Base-by-base conservation (phyloP, 2,329 filamentous ascomycete species). In the Cryphonectria carpinicola region DNA sequence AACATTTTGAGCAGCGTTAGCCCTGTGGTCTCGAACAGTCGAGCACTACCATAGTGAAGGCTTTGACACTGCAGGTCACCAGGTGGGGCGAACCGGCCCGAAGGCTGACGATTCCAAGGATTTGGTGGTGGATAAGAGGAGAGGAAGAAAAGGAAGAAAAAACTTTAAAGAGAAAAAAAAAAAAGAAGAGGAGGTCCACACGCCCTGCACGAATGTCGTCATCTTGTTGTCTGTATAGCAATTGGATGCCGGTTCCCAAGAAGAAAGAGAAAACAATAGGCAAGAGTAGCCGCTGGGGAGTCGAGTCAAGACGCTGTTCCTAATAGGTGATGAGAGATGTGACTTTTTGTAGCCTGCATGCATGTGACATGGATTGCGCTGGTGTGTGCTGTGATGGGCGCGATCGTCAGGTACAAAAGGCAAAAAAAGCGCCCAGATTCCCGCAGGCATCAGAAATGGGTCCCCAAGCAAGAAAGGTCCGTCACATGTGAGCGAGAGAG, bases 331-430 rank as follows among this genome's bases (percentile, higher is more conserved):
- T 58, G n/a, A 7, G 28, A 19, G 54, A 13, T 19, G 13, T 32
- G 54, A 58, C 25, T 58, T 19, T 32, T 6, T 39, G 37, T 28
- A 17, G 56, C 32, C 11, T 25, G 32, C 14, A 2, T 11, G 35
- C 32, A 61, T 37, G 35, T 61, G 58, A 39, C 58, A 61, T 25
- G 58, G 58, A 4, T 46, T n/a, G 35, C 39, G 58, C 58, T 41
- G 11, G 19, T 39, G 63, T 19, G 46, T 52, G 43, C 39, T 54
- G 17, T 52, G 43, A 54, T 54, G 17, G 10, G 43, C 43, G 46
- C 63, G 46, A 54, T 54, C 43, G 25, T 35, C 63, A 65, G 63
- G 63, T 37, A 65, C 63, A 39, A 11, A 35, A n/a, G 22, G 46
- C 22, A 22, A 22, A 49, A 39, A n/a, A 39, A 37, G 13, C 22